A percentile compares a stretch with the other conserved stretches of the same genome.
phyloP scores from a whole-genome alignment of 495 filamentous ascomycete species.

The Podospora anserina region DNA sequence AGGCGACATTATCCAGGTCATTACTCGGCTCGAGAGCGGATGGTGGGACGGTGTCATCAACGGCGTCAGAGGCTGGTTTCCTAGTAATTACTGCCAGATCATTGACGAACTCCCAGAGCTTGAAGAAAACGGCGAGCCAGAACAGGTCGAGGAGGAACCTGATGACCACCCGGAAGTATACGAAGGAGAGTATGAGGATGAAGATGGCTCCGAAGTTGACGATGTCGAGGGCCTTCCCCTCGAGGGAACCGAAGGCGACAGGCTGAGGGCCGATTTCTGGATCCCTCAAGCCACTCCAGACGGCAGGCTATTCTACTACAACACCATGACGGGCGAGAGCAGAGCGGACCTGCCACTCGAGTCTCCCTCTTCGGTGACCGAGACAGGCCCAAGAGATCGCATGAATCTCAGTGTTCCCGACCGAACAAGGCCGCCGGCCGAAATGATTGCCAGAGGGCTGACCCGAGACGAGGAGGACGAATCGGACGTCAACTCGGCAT shows the following conservation, averaged over 20 bases:
- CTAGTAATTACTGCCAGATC: constrained; percentile 94
- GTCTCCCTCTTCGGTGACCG: constrained; percentile 74
- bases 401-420: constrained; percentile 85
- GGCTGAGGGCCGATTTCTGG: constrained; percentile 94
- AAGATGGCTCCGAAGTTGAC: constrained; percentile 38
- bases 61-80: constrained; percentile 94
- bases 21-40: constrained; percentile 94
- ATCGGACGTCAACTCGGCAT: constrained; percentile 72
- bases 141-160: constrained; percentile 67
- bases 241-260: constrained; percentile 63
- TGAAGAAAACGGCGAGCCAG: constrained; percentile 60
- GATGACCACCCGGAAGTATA: constrained; percentile 48
- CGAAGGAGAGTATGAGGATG: constrained; percentile 38
- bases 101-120: constrained; percentile 64
- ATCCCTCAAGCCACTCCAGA: constrained; percentile 96
- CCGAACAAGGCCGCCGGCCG: constrained; percentile 85
- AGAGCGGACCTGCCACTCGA: constrained; percentile 92
- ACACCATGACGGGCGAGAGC: constrained; percentile 88
- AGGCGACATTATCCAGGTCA: constrained; percentile 94
- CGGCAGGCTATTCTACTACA: constrained; percentile 95
- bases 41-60: constrained; percentile 99
- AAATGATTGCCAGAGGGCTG: constrained; percentile 84
- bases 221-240: constrained; percentile 60
- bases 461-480: constrained; percentile 81
- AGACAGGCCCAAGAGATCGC: constrained; percentile 81